These are phyloP conservation scores for Lepidium aucheri DNA, from an alignment of 345 rosid species.

Conservation along the genomic window DNA sequence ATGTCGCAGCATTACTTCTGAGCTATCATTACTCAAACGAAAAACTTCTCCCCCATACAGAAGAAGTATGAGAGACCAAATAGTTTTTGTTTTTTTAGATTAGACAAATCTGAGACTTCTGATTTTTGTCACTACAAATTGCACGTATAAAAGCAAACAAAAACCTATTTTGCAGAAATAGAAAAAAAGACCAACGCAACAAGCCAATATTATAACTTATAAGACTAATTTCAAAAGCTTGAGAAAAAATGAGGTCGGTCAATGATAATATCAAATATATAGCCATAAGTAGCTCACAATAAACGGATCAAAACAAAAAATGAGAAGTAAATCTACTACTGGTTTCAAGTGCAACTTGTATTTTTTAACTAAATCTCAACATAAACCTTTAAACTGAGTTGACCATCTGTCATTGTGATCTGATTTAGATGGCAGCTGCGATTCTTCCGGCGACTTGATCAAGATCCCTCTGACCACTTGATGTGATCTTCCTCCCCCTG, in stretches of 20 bases:
- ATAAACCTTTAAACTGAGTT: slow-evolving; percentile 4
- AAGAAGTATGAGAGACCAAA: not conserved
- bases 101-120: not conserved
- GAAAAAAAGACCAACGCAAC: not conserved
- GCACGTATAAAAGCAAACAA: not conserved
- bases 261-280: slow-evolving; percentile 2
- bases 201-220: not conserved
- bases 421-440: slow-evolving; percentile 30
- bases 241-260: not conserved
- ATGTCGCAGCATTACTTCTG: not conserved
- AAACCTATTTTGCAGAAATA: not conserved
- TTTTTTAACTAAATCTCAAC: slow-evolving; percentile 13
- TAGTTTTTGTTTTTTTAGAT: not conserved
- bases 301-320: slow-evolving; percentile 12
- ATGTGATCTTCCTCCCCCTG: slow-evolving; percentile 84
- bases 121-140: not conserved
- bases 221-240: not conserved
- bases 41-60: not conserved
- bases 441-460: slow-evolving; percentile 89
- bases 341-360: slow-evolving; percentile 16
- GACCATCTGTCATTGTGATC: not conserved
- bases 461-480: slow-evolving; percentile 81
- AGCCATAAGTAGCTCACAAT: slow-evolving; percentile 2
- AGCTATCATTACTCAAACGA: not conserved
- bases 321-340: not conserved